Evolutionary conservation across 257 asterid genomes (phyloP), one percentile per base, ranked within the genome.

Genomic region (Cordia subcordata): DNA sequence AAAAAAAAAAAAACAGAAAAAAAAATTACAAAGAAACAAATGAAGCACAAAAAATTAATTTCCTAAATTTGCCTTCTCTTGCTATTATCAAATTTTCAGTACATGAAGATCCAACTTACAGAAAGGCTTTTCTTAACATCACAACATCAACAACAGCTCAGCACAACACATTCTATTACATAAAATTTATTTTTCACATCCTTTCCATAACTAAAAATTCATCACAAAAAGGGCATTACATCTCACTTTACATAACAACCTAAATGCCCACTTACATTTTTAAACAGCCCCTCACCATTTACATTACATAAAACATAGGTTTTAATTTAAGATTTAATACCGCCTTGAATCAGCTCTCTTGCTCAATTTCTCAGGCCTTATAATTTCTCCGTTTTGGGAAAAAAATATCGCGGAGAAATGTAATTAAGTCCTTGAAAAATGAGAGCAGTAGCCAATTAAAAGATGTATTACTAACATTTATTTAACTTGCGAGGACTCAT

Each of bases 321-420:
- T 27, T 27, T 27, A 27, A 27, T 42, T 42, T 42, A 2, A 42
- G 12, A 42, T 42, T 42, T 17, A 40, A 57, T 60, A 55, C 63
- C 50, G 49, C 51, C 51, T 14, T 65, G 8, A 47, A 51, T 58
- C 44, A 65, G 54, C 57, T 22, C 18, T 51, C n/a, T 40, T 33
- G 32, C 13, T 39, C 71, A 21, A 23, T 39, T 76, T 50, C 40
- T 67, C 62, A 61, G 58, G 20, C 59, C 33, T 16, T 64, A 19
- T 17, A 46, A 54, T 21, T 47, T 44, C 79, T 49, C 70, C 75
- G 61, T 53, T 19, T 15, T 54, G 53, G n/a, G 17, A 51, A 62
- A 66, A 75, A 69, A 70, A 67, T 42, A 8, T 56, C 61, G 59
- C 22, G 66, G 72, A 64, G 68, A 21, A 46, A 64, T 20, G 47